Percentiles rank a stretch among this genome's conserved stretches.
Evolutionary conservation across 2,329 filamentous ascomycete genomes (phyloP).

Genomic region (Stenocarpella maydis): DNA sequence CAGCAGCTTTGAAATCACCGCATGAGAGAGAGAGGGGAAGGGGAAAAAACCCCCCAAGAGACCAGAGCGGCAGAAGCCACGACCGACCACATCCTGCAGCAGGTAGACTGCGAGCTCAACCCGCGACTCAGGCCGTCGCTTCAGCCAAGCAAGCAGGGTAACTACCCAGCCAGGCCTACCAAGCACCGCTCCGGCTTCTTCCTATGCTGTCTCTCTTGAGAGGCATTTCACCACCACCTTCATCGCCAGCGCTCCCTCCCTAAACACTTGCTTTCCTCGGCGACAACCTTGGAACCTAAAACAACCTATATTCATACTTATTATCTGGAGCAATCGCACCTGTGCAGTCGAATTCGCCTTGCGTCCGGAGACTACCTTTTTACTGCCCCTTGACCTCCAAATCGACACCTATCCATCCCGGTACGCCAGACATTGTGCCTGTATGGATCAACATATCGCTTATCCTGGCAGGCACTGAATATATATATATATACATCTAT

Average conservation of each 20-base stretch:
- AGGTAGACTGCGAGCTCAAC: neutral
- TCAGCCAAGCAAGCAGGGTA: neutral
- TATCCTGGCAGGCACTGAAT: neutral
- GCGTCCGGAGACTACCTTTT: neutral
- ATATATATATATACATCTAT: neutral
- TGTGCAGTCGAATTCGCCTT: neutral
- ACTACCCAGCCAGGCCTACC: conserved; percentile 1
- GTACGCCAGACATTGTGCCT: conserved; percentile 1
- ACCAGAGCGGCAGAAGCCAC: neutral
- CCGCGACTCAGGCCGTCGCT: conserved; percentile 14
- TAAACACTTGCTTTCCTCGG: neutral
- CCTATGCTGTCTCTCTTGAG: neutral
- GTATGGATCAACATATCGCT: neutral
- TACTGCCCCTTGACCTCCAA: neutral
- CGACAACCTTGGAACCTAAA: conserved; percentile 1
- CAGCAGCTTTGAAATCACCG: too few species aligned
- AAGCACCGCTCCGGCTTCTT: conserved; percentile 9
- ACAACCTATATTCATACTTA: conserved; percentile 1
- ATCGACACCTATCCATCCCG: neutral
- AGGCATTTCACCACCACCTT: conserved; percentile 5
- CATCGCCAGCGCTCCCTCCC: neutral
- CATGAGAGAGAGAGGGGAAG: too few species aligned
- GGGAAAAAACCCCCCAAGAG: too few species aligned
- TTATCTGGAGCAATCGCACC: neutral
- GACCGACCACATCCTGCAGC: neutral